phyloP scores from a whole-genome alignment of 129 eudicot species.

The Escallonia rubra region DNA sequence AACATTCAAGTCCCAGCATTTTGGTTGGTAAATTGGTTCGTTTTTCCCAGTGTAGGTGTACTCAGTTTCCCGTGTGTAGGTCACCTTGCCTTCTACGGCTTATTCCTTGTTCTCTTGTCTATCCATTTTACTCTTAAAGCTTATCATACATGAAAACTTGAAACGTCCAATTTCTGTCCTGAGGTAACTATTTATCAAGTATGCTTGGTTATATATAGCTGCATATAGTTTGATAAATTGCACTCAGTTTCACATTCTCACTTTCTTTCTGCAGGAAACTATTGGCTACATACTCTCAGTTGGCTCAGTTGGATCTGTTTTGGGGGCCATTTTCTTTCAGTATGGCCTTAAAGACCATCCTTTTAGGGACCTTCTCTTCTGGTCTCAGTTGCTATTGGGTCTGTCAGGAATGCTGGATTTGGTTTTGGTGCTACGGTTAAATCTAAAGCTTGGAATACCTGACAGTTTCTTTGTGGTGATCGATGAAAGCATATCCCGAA shows the following conservation, averaged over 20 bases:
- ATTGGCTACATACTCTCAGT: constrained; percentile 74
- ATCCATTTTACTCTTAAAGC: too few relatives aligned
- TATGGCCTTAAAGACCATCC: constrained; percentile 56
- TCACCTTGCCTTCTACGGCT: too few relatives aligned
- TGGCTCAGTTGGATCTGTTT: constrained; percentile 80
- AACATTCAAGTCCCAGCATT: too few relatives aligned
- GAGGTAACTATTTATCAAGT: not conserved
- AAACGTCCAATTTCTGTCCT: too few relatives aligned
- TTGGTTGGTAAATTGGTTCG: too few relatives aligned
- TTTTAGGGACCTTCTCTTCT: constrained; percentile 62
- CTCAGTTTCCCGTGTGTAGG: too few relatives aligned
- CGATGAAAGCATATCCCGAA: constrained; percentile 56
- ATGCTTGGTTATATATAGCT: too few relatives aligned
- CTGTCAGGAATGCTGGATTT: constrained; percentile 84
- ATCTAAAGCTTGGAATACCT: constrained; percentile 67
- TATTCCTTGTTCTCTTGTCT: too few relatives aligned
- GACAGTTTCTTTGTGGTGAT: constrained; percentile 70
- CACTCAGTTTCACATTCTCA: not conserved
- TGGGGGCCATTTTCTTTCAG: constrained; percentile 72
- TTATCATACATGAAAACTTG: not conserved
- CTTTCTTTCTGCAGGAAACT: constrained; percentile 49
- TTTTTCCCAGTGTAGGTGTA: too few relatives aligned
- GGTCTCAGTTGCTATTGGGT: constrained; percentile 61
- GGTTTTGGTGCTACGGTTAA: constrained; percentile 59
- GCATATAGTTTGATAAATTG: not conserved